Conservation (phyloP, 208 protist genomes). For the Porcisia deanei region DNA sequence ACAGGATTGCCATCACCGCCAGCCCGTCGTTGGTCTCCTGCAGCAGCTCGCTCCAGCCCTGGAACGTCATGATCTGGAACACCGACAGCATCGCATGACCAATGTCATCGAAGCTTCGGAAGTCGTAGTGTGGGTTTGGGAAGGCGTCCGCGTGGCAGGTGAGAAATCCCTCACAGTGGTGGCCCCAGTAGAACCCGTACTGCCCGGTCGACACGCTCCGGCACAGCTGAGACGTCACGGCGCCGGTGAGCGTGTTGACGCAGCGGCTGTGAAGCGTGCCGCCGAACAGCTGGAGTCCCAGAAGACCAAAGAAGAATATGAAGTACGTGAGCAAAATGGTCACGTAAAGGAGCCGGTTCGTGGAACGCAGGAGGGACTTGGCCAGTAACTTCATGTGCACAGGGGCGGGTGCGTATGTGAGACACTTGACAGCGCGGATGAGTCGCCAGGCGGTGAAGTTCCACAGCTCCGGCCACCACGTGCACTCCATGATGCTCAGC, state of each 20-base stretch:
- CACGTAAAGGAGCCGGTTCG: constrained; percentile 67
- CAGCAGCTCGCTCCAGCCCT: constrained; percentile 88
- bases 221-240: constrained; percentile 64
- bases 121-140: constrained; percentile 81
- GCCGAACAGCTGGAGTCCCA: constrained; percentile 88
- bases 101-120: constrained; percentile 93
- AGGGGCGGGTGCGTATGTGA: constrained; percentile 71
- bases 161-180: constrained; percentile 50
- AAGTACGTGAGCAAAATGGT: constrained; percentile 78
- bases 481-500: constrained; percentile 78
- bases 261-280: constrained; percentile 81
- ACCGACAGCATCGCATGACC: constrained; percentile 83
- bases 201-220: constrained; percentile 44
- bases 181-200: constrained; percentile 82
- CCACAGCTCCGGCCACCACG: constrained; percentile 67
- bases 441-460: constrained; percentile 90
- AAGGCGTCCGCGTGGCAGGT: constrained; percentile 53
- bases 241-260: constrained; percentile 60
- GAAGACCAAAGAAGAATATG: constrained; percentile 88
- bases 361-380: constrained; percentile 87
- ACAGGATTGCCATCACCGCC: constrained; percentile 68
- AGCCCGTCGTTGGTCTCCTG: constrained; percentile 79
- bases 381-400: constrained; percentile 85
- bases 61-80: constrained; percentile 91
- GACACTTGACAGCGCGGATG: constrained; percentile 83